phyloP scores from a whole-genome alignment of 2,329 filamentous ascomycete species.

The Plectosphaerella sp. region DNA sequence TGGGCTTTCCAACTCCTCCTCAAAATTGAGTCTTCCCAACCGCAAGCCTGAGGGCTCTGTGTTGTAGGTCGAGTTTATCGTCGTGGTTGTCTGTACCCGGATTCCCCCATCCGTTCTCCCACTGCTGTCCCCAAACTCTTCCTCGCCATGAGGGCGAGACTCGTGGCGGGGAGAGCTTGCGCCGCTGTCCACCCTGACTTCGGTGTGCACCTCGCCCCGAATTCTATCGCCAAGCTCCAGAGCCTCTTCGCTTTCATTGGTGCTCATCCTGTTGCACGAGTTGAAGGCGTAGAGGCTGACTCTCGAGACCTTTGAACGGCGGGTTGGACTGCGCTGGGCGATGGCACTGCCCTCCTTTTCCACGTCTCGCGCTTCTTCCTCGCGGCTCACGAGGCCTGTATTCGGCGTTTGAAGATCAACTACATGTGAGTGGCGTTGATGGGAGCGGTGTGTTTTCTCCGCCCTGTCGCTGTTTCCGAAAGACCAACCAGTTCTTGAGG shows the following conservation, averaged over 20 bases:
- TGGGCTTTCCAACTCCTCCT: too few relatives aligned
- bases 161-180: neutral
- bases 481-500: neutral
- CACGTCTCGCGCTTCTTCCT: neutral
- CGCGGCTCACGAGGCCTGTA: neutral
- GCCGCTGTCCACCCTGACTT: constrained; percentile 14
- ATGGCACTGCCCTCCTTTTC: neutral
- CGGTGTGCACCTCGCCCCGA: constrained; percentile 22
- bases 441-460: constrained; percentile 3
- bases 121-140: neutral
- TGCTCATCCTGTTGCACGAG: neutral
- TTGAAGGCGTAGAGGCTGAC: neutral
- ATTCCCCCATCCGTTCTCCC: constrained; percentile 10
- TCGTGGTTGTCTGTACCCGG: constrained; percentile 12
- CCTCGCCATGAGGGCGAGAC: neutral
- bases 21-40: too few relatives aligned
- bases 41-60: too few relatives aligned
- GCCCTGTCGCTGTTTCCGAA: neutral
- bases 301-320: neutral
- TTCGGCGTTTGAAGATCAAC: neutral
- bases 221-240: constrained; percentile 24
- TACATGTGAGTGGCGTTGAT: neutral
- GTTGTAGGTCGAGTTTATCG: neutral
- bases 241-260: constrained; percentile 17
- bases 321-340: neutral